phyloP scores from a whole-genome alignment of 1,284 basidiomycete genomes.

The Tylopilus sp. region DNA sequence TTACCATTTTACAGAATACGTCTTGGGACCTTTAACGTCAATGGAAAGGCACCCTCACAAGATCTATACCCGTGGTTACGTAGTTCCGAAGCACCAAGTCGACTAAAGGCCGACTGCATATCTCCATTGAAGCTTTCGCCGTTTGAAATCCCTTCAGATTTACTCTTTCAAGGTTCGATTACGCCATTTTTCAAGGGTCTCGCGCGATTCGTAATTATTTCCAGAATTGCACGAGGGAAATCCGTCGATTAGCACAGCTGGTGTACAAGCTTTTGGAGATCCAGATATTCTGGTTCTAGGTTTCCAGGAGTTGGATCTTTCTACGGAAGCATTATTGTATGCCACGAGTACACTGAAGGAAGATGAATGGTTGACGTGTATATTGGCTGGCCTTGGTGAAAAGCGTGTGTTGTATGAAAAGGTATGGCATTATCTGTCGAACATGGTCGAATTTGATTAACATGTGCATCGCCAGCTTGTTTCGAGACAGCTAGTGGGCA shows the following conservation, averaged over 20 bases:
- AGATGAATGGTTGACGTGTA: constrained; percentile 74
- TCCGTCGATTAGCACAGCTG: constrained; percentile 31
- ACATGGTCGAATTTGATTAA: background rate
- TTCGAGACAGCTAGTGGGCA: constrained; percentile 83
- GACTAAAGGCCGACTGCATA: constrained; percentile 29
- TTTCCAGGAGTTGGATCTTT: constrained; percentile 83
- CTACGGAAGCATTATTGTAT: constrained; percentile 78
- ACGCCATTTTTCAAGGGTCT: background rate
- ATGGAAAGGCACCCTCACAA: constrained; percentile 77
- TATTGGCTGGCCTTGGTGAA: constrained; percentile 77
- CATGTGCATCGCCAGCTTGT: constrained; percentile 56
- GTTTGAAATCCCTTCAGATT: constrained; percentile 32
- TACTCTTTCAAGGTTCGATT: constrained; percentile 26
- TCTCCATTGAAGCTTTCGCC: constrained; percentile 55
- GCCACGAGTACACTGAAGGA: constrained; percentile 69
- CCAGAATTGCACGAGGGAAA: constrained; percentile 23
- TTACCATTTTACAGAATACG: constrained; percentile 58
- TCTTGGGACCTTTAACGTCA: constrained; percentile 84
- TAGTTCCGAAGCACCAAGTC: constrained; percentile 19
- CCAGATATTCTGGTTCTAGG: constrained; percentile 77
- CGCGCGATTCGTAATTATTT: constrained; percentile 4
- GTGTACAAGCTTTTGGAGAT: constrained; percentile 43
- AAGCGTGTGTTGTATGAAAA: constrained; percentile 72
- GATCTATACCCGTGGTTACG: constrained; percentile 67
- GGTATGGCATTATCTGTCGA: constrained; percentile 47